phyloP scores from a whole-genome alignment of 495 filamentous ascomycete genomes.

The Bathelium albidoporum region DNA sequence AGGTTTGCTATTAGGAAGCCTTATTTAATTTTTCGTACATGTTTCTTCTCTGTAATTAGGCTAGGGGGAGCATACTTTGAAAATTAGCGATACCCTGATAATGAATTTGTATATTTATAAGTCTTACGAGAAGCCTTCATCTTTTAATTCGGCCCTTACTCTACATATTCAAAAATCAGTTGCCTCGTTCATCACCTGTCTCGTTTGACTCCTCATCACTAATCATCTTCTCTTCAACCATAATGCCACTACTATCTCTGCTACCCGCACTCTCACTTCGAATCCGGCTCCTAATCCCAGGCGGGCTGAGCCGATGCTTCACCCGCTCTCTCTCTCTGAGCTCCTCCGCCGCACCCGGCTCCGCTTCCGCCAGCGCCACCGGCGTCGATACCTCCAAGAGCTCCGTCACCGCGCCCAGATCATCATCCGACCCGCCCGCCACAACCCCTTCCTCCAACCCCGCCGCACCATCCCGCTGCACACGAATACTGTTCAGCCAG shows the following conservation, averaged over 20 bases:
- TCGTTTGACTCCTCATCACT: constrained; percentile 21
- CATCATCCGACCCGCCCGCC: constrained; percentile 13
- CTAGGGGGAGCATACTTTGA: not conserved
- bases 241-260: constrained; percentile 26
- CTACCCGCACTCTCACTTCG: constrained; percentile 24
- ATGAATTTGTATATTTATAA: not conserved
- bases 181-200: not conserved
- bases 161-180: no score
- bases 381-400: constrained; percentile 20
- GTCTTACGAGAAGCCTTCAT: not conserved
- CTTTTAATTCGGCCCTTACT: no score
- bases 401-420: constrained; percentile 18
- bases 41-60: not conserved
- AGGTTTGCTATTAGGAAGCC: constrained; percentile 33
- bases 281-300: constrained; percentile 12
- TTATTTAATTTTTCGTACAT: constrained; percentile 20
- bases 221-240: constrained; percentile 38
- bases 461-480: constrained; percentile 15
- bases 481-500: constrained; percentile 36
- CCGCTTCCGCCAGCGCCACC: constrained; percentile 18
- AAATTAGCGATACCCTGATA: not conserved
- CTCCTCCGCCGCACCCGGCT: constrained; percentile 19
- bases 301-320: constrained; percentile 14
- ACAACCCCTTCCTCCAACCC: constrained; percentile 15
- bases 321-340: constrained; percentile 11